Base-by-base conservation (phyloP, 2,329 filamentous ascomycete species). In the Colletotrichum lentis region DNA sequence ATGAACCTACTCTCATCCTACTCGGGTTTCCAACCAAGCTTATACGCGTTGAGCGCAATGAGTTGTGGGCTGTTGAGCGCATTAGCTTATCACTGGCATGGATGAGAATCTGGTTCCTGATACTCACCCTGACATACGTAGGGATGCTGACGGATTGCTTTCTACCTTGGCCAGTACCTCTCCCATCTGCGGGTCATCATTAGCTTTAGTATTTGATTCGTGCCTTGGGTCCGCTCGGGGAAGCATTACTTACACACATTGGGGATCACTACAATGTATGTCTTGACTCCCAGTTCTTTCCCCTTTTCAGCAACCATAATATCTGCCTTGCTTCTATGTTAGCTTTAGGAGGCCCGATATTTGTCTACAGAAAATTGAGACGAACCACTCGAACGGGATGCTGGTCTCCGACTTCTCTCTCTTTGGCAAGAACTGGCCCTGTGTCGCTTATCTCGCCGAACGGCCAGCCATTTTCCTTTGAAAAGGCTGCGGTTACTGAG, bases 381-480 rank as follows among this genome's bases (percentile, higher is more conserved):
- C 41, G 16, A 2, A 44, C 41, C 16, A 44, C 14, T 44, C 41
- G 18, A n/a, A 44, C 41, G 8, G 41, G 41, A 44, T 44, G 18
- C 41, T 44, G 41, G 41, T 44, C 41, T n/a, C 16, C 5, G 5
- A 44, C 8, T n/a, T 44, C 41, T n/a, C 18, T 44, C 18, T 5
- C n/a, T n/a, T 44, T 44, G 41, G 41, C 74, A 31, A 76, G 71
- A 1, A 80, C 62, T 10, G 68, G 14, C 39, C 77, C 77, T 0
- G 70, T 72, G 56, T 80, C 78, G 22, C 71, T 77, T 5, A 78
- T 67, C 16, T 73, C 67, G 0, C 74, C 77, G 10, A 69, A 72
- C 1, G 75, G 71, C 77, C 77, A 79, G 12, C 77, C 77, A 0
- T 67, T 72, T 37, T 74, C 73, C 24, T 72, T 67, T 0, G 73